Base-by-base conservation (phyloP, 2,329 filamentous ascomycete genomes). In the Clarireedia hainanense region DNA sequence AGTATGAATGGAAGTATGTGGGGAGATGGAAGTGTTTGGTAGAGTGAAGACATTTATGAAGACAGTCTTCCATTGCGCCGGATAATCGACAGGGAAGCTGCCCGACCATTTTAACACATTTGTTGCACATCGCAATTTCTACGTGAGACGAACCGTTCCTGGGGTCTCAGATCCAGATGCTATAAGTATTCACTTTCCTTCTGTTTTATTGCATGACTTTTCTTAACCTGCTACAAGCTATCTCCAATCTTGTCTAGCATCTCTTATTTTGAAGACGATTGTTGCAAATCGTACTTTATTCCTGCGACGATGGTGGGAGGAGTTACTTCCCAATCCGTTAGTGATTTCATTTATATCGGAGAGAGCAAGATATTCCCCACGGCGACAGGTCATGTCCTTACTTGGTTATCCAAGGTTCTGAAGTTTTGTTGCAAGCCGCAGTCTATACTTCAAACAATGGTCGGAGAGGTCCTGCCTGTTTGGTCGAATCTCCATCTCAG, bases 1-100 rank as follows among this genome's bases (percentile, higher is more conserved):
- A 48, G 43, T 43, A 23, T 55, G 39, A 52, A 52, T 42, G 36
- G 39, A 37, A 51, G 52, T 34, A 39, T 48, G 47, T 47, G 50
- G 42, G 50, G 55, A 24, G 49, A 53, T 14, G 58, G 52, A 5
- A 27, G 24, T 43, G 39, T 42, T 34, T 36, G 36, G 53, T 47
- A 47, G 12, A 27, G 52, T 27, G 26, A 26, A 37, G 30, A 20
- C 3, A 4, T 53, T 52, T 10, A 34, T 26, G 24, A 40, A 17
- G 3, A 10, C 26, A 17, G 15, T 17, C 6, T 40, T 24, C 24
- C 20, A 3, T 24, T 43, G 37, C 49, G 23, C 17, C 14, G 20
- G 30, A 53, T 15, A 27, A 12, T 12, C 26, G 23, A 20, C 4
- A 27, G 15, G 17, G n/a, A 47, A 6, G 20, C 30, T 26, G 24